Evolutionary conservation across 108 stramenopile genomes (phyloP), one percentile per base, ranked within the genome.

Genomic region (Fragilaria crotonensis): DNA sequence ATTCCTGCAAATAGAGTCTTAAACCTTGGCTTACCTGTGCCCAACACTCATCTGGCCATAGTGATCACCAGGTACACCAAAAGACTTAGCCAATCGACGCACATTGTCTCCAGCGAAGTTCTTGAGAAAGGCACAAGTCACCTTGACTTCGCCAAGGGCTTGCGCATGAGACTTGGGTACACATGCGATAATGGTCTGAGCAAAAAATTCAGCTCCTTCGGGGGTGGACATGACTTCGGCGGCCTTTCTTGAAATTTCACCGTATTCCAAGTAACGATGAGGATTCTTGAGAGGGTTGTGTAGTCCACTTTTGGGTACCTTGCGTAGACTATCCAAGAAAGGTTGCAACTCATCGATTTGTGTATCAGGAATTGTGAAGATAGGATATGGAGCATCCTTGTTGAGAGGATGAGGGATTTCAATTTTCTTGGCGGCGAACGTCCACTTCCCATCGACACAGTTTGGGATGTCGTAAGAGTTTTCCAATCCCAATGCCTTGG

Each of bases 141-240:
- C 90, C 20, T 53, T 70, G 29, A 89, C 89, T 74, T 98, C 98
- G 0, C 89, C 96, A 33, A 62, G 25, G 2, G 96, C 96, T 75
- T 99, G 96, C 5, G 76, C 90, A 60, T 96, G 72, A 49, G 83
- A 84, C 64, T 99, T 99, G 18, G 98, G 98, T 0, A 95, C 95
- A 52, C 94, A 95, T 30, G 84, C 83, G 73, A 81, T 83, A 52
- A 99, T 97, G 48, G 84, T 68, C 27, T 75, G 60, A 4, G 87
- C 68, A 69, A 99, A 97, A 79, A 89, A 99, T 23, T 96, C 90
- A 23, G 84, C 77, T 11, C 84, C 83, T 17, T 89, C 83, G 1
- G 89, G 87, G 23, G 76, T 45, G 14, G 71, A 72, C 19, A 95
- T 73, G 36, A 80, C 81, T 33, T 76, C 66, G 31, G 89, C 91